Evolutionary conservation across 139 green algal species (phyloP).

Genomic region (Pycnococcus provasolii): DNA sequence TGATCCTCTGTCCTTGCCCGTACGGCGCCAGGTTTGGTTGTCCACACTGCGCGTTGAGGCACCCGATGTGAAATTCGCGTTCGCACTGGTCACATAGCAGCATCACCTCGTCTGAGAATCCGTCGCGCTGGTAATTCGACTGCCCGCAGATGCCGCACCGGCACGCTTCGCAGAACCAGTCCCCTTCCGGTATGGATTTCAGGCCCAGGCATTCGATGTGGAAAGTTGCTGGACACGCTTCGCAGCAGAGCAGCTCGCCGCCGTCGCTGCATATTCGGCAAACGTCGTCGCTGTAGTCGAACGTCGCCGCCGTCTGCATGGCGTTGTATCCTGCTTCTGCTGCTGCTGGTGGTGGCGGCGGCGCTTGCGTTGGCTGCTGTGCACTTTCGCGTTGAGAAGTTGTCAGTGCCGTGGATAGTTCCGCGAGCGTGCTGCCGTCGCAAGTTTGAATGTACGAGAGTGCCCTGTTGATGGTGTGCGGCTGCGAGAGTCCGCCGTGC

Average conservation of each 20-base stretch:
- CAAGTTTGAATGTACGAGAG: no score
- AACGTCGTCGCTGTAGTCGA: slow-evolving; percentile 37
- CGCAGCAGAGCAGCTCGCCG: slow-evolving; percentile 44
- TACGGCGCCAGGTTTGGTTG: not conserved
- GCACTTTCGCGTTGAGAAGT: no score
- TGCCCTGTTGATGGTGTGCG: no score
- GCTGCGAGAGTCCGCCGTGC: no score
- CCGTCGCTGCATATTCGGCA: slow-evolving; percentile 41
- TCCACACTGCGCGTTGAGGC: slow-evolving; percentile 15
- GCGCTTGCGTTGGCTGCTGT: no score
- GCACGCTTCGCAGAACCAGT: slow-evolving; percentile 40
- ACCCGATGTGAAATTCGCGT: slow-evolving; percentile 39
- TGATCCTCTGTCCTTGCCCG: not conserved
- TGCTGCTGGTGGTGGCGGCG: no score
- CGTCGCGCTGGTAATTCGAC: slow-evolving; percentile 22
- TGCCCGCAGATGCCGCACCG: slow-evolving; percentile 32
- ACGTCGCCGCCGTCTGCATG: no score
- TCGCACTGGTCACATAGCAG: slow-evolving; percentile 44
- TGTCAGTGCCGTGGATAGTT: no score
- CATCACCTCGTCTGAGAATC: slow-evolving; percentile 30
- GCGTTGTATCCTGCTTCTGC: no score
- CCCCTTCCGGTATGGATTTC: slow-evolving; percentile 30
- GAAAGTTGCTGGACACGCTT: slow-evolving; percentile 38
- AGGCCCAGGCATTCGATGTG: slow-evolving; percentile 38
- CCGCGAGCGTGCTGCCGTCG: no score